Conservation (phyloP, 495 filamentous ascomycete genomes). For the Tuber indicum region DNA sequence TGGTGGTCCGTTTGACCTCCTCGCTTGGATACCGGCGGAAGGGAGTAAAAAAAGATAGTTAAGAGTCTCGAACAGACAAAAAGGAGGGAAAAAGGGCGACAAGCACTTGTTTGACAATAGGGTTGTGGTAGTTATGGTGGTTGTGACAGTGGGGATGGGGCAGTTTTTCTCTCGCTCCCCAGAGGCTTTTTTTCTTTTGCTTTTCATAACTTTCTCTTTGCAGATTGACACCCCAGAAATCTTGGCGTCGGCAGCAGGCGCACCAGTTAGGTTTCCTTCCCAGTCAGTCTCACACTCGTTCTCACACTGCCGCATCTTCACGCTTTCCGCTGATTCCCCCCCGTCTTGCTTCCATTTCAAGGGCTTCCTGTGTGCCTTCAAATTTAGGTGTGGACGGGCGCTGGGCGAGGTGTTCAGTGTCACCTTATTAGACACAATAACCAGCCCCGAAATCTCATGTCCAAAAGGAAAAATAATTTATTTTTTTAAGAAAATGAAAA, state of each 20-base stretch:
- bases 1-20: constrained; percentile 2
- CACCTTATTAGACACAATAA: background rate
- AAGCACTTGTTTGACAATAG: constrained; percentile 31
- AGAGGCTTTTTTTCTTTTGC: constrained; percentile 17
- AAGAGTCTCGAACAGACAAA: background rate
- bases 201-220: constrained; percentile 11
- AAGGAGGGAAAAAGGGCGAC: background rate
- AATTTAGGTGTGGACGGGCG: background rate
- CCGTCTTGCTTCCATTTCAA: constrained; percentile 1
- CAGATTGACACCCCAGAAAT: constrained; percentile 22
- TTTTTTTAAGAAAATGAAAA: background rate
- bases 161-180: constrained; percentile 7
- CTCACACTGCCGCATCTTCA: constrained; percentile 12
- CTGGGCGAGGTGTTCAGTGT: background rate
- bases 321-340: constrained; percentile 16
- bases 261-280: background rate
- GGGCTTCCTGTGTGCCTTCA: background rate
- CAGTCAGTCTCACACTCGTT: background rate
- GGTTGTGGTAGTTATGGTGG: constrained; percentile 23
- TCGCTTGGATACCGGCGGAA: background rate
- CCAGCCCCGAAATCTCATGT: background rate
- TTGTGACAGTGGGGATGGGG: constrained; percentile 6
- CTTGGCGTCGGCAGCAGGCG: constrained; percentile 14
- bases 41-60: background rate
- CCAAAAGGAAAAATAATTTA: background rate